Base-by-base conservation (phyloP, 75 land plant species). In the Pseudotsuga menziesii region DNA sequence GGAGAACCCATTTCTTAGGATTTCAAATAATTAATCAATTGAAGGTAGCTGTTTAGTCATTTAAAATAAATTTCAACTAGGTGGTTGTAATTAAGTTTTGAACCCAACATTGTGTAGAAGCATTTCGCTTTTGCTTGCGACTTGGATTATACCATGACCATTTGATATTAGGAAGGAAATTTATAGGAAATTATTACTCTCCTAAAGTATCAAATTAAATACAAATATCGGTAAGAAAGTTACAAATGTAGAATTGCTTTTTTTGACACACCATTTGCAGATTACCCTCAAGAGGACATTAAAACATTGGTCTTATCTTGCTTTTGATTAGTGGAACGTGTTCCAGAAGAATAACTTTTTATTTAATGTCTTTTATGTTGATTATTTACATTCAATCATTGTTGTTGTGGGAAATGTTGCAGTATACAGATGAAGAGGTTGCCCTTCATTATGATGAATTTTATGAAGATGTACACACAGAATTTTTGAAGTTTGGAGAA, bases 391-490 rank as follows among this genome's bases (percentile, higher is more conserved):
- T 69, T 41, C 12, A 35, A 39, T 1, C 22, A n/a, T 69, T 69
- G 54, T 48, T 71, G 76, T 19, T 58, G n/a, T 61, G 67, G 82
- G 13, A 56, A 58, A 36, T 69, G 35, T 75, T 82, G 76, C 95
- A 97, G 99, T 83, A 85, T 77, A 92, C 93, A 62, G 99, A 97
- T 77, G 99, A 97, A 83, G 99, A 97, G 79, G 87, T 97, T 75
- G 93, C 78, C 73, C 79, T 85, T 20, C 74, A 82, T 36, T 97
- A 87, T 88, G 93, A 92, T 82, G 99, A 97, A 63, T 97, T 97
- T 78, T 97, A 94, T 84, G 99, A 94, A 58, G 99, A 97, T 88
- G 99, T 97, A 9, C 99, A 97, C 76, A 87, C 94, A 56, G 99
- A 97, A 74, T 97, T 97, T 78, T 72, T 94, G 83, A 95, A 94